Conservation (phyloP, 2,329 filamentous ascomycete species). For the Colletotrichum noveboracense region DNA sequence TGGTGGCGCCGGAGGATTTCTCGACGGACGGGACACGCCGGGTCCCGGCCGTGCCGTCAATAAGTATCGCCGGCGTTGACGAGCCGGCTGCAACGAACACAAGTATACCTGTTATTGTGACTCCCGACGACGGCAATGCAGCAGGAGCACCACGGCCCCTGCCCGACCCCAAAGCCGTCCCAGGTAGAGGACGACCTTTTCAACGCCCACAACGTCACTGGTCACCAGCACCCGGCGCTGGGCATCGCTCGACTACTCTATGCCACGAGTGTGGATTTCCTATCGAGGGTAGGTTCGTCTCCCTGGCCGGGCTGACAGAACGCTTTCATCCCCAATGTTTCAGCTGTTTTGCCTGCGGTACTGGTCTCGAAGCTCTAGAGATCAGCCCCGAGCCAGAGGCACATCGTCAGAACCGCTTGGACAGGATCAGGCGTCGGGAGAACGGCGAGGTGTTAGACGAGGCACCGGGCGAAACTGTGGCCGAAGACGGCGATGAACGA, state of each 20-base stretch:
- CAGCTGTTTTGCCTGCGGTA: constrained; percentile 84
- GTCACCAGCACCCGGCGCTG: constrained; percentile 55
- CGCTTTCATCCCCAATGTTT: constrained; percentile 97
- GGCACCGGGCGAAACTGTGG: constrained; percentile 65
- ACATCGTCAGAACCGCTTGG: constrained; percentile 72
- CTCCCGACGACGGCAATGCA: constrained; percentile 43
- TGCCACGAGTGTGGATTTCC: constrained; percentile 85
- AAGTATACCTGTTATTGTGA: constrained; percentile 43
- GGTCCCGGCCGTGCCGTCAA: constrained; percentile 44
- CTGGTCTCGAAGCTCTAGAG: constrained; percentile 89
- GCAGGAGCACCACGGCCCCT: constrained; percentile 42
- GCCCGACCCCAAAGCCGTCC: constrained; percentile 46
- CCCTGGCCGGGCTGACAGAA: constrained; percentile 71
- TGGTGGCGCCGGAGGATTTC: constrained; percentile 55
- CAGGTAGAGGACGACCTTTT: constrained; percentile 33
- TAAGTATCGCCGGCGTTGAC: constrained; percentile 45
- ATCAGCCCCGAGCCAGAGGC: constrained; percentile 91
- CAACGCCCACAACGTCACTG: constrained; percentile 59
- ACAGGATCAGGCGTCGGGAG: constrained; percentile 70
- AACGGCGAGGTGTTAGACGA: constrained; percentile 66
- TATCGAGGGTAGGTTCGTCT: constrained; percentile 90
- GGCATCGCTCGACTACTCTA: constrained; percentile 41
- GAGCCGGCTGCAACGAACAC: neutral
- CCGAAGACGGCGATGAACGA: constrained; percentile 74
- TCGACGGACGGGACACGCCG: constrained; percentile 28